Conservation (phyloP, 352 stramenopile genomes). For the Phytopythium boreale region DNA sequence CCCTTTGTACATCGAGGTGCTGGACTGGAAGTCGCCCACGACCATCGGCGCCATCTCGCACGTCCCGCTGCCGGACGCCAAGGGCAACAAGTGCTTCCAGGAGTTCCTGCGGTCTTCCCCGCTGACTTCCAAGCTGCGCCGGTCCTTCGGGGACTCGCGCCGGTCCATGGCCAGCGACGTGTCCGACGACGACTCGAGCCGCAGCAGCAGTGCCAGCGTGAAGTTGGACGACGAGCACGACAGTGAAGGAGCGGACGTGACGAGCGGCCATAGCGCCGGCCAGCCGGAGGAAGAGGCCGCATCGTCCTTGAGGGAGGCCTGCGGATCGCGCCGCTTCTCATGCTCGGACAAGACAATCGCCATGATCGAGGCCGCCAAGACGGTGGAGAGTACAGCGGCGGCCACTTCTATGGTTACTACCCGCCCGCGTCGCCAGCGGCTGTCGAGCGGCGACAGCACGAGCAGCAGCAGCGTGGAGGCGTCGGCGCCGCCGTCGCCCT, state of each 20-base stretch:
- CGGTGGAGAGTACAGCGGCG: not conserved
- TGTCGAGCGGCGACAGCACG: constrained; percentile 18
- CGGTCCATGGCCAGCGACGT: constrained; percentile 23
- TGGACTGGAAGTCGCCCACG: constrained; percentile 51
- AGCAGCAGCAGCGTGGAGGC: constrained; percentile 26
- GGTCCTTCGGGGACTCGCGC: constrained; percentile 7
- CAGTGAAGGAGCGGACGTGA: constrained; percentile 4
- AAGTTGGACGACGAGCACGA: constrained; percentile 18
- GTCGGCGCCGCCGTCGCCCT: constrained; percentile 1
- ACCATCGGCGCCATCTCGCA: constrained; percentile 41
- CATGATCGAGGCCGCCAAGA: not conserved
- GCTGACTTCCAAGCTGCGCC: constrained; percentile 4
- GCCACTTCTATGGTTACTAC: not conserved
- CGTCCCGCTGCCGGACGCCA: constrained; percentile 34
- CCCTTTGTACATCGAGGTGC: constrained; percentile 59
- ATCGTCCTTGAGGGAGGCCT: not conserved
- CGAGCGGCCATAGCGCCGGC: not conserved
- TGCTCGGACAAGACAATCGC: constrained; percentile 3
- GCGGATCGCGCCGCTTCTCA: constrained; percentile 1
- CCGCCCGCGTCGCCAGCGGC: not conserved
- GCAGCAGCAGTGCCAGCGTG: constrained; percentile 16
- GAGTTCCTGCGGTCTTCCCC: constrained; percentile 28
- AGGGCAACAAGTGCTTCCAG: constrained; percentile 30
- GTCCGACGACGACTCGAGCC: constrained; percentile 29
- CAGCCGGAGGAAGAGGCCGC: constrained; percentile 6